Conservation (phyloP, 306 rosid species). For the Acacia melanoxylon region DNA sequence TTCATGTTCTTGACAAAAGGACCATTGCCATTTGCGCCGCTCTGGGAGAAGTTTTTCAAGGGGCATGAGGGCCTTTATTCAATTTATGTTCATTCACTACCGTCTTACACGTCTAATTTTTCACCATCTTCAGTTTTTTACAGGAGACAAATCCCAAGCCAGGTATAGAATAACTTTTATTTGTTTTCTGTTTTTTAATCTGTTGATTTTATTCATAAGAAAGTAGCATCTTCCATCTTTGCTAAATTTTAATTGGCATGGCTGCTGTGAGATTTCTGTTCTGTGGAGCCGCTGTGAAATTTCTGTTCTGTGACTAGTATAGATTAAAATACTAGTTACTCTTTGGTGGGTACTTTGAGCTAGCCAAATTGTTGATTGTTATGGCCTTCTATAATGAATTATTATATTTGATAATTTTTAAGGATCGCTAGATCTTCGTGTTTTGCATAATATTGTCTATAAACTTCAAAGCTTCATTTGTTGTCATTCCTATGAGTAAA, state of each 20-base stretch:
- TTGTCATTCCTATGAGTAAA: not conserved
- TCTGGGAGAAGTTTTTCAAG: conserved; percentile 85
- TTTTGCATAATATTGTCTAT: not conserved
- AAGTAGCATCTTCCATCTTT: conserved; percentile 16
- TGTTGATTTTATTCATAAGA: conserved; percentile 14
- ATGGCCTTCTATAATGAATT: not conserved
- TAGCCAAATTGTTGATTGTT: not conserved
- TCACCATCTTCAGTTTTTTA: conserved; percentile 71
- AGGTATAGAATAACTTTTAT: conserved; percentile 54
- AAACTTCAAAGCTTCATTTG: not conserved
- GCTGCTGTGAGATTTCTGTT: conserved; percentile 21
- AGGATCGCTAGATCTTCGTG: conserved; percentile 9
- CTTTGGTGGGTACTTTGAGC: not conserved
- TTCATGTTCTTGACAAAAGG: conserved; percentile 99
- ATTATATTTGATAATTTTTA: conserved; percentile 14
- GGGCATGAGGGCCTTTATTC: conserved; percentile 70
- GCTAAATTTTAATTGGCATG: conserved; percentile 7
- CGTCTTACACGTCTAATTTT: conserved; percentile 64
- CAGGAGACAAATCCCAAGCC: conserved; percentile 86
- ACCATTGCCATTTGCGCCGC: conserved; percentile 89
- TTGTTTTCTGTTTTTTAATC: not conserved
- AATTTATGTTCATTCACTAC: conserved; percentile 80
- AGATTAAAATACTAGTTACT: not conserved
- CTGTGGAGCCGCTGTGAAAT: conserved; percentile 24
- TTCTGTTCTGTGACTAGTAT: conserved; percentile 13